phyloP scores from a whole-genome alignment of 2,329 filamentous ascomycete genomes.

The Talaromyces amestolkiae region DNA sequence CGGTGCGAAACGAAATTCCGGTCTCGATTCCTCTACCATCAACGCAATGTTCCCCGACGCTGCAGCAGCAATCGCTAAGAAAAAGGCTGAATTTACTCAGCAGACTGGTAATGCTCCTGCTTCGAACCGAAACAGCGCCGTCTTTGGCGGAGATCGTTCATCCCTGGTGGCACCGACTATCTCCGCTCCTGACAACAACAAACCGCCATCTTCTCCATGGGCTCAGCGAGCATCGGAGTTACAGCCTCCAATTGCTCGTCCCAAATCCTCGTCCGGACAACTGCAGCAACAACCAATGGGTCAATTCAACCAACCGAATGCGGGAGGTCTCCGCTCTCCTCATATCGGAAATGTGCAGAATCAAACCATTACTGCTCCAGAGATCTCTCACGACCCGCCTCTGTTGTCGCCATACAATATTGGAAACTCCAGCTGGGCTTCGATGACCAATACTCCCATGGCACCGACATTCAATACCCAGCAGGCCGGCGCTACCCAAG shows the following conservation, averaged over 20 bases:
- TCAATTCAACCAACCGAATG: conserved; percentile 83
- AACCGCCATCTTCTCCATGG: conserved; percentile 80
- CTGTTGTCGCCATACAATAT: conserved; percentile 77
- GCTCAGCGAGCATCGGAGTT: conserved; percentile 55
- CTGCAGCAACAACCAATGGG: conserved; percentile 70
- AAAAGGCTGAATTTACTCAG: conserved; percentile 96
- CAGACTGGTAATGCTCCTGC: conserved; percentile 85
- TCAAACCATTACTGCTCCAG: conserved; percentile 73
- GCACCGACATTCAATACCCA: conserved; percentile 72
- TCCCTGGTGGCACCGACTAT: conserved; percentile 75
- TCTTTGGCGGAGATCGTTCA: conserved; percentile 66
- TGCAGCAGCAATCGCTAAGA: conserved; percentile 94
- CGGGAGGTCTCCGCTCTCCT: conserved; percentile 76
- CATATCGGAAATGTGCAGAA: conserved; percentile 75
- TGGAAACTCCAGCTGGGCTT: conserved; percentile 91
- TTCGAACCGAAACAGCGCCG: conserved; percentile 88
- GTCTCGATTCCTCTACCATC: conserved; percentile 88
- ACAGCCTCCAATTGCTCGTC: conserved; percentile 56
- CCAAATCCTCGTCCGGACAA: conserved; percentile 71
- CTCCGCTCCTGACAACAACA: conserved; percentile 61
- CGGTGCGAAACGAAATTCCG: conserved; percentile 84
- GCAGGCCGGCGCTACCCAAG: conserved; percentile 63
- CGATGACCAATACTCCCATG: conserved; percentile 97
- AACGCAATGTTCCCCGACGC: conserved; percentile 99
- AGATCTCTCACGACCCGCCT: conserved; percentile 69